Base-by-base conservation (phyloP, 192 early-diverging fungal species). In the Phlyctochytrium planicorne region DNA sequence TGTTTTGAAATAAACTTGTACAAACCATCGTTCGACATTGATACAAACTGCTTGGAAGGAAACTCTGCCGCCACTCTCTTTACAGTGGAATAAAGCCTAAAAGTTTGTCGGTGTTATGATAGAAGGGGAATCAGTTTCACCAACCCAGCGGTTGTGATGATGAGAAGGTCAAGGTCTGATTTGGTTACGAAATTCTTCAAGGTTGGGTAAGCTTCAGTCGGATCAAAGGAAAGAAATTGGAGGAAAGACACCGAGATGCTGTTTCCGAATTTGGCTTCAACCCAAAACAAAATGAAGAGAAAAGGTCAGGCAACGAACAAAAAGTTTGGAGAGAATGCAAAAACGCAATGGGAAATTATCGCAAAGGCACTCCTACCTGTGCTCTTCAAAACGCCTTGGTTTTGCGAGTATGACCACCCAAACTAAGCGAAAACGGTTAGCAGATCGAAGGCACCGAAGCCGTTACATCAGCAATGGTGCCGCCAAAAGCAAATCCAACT, bases 21-120 rank as follows among this genome's bases (percentile, higher is more conserved):
- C n/a, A n/a, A n/a, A 50, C 12, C 40, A n/a, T 50, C n/a, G 40
- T 50, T 50, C 40, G 40, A 50, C 40, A 50, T 50, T 10, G 40
- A 14, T 10, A 50, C 40, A 10, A 10, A 50, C 40, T 50, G 40
- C 10, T 14, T n/a, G 10, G 40, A 50, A n/a, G 40, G 40, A n/a
- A 50, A 14, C 10, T 50, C n/a, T 10, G 40, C 40, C 12, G 40
- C 40, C 40, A 50, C n/a, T 50, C n/a, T 10, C 40, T 50, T 50
- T 14, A 50, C 40, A n/a, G 12, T 14, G 10, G 40, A n/a, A n/a
- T 50, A 50, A n/a, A 50, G 40, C 40, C 40, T 50, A n/a, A 50
- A 50, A n/a, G 12, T 10, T 50, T 50, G n/a, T 50, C n/a, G 40
- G 12, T 50, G 12, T n/a, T n/a, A n/a, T n/a, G n/a, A n/a, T n/a